These are phyloP conservation scores for Bjerkandera adusta DNA, from an alignment of 1,284 basidiomycete species.

Conservation along the genomic window DNA sequence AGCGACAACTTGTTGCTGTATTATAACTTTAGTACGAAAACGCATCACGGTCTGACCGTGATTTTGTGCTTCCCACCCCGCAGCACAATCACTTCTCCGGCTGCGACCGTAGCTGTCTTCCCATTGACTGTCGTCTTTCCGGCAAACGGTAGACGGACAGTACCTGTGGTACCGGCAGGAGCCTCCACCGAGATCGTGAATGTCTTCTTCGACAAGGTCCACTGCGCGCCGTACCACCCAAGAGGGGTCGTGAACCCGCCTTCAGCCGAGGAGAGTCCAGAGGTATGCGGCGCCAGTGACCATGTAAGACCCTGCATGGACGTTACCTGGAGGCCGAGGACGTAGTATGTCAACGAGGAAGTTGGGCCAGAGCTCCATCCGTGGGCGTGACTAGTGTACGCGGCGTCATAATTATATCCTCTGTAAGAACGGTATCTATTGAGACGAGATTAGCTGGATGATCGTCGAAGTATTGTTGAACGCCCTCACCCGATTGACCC, in stretches of 20 bases:
- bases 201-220: conserved; percentile 18
- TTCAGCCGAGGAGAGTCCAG: conserved; percentile 37
- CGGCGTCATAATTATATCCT: conserved; percentile 47
- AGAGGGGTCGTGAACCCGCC: conserved; percentile 42
- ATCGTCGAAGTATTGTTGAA: neutral
- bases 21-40: neutral
- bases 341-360: conserved; percentile 40
- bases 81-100: neutral
- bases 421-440: conserved; percentile 41
- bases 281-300: conserved; percentile 40
- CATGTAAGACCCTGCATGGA: conserved; percentile 38
- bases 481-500: conserved; percentile 43
- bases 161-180: conserved; percentile 8
- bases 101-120: neutral
- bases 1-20: no score
- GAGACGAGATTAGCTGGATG: neutral
- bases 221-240: conserved; percentile 40
- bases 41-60: neutral
- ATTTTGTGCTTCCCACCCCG: neutral
- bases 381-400: conserved; percentile 45
- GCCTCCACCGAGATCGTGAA: conserved; percentile 4
- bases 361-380: conserved; percentile 36
- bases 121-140: neutral
- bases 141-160: neutral
- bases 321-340: conserved; percentile 41